phyloP scores from a whole-genome alignment of 2,329 filamentous ascomycete species.

The Ophiostoma novo-ulmi region DNA sequence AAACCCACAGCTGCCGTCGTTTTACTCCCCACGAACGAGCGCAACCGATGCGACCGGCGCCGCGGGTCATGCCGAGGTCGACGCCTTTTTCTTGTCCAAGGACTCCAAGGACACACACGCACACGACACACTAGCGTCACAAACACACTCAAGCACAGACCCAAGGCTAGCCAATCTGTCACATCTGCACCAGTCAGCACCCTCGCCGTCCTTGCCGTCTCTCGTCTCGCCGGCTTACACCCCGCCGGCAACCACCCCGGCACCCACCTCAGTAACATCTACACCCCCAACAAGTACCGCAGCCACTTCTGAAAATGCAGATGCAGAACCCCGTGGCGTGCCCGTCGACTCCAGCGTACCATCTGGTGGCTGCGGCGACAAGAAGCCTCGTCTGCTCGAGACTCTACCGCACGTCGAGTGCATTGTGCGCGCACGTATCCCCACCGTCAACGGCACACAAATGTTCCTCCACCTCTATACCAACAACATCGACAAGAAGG shows the following conservation, averaged over 20 bases:
- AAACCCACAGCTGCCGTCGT: constrained; percentile 23
- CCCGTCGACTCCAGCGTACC: constrained; percentile 57
- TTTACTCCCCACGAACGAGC: constrained; percentile 26
- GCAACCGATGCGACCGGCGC: constrained; percentile 24
- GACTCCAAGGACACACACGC: not conserved
- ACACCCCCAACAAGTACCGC: not conserved
- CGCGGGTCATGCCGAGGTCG: constrained; percentile 24
- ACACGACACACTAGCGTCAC: not conserved
- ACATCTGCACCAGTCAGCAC: not conserved
- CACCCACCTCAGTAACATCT: not conserved
- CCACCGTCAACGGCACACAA: constrained; percentile 83
- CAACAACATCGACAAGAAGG: constrained; percentile 89
- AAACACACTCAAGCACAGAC: not conserved
- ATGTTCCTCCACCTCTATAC: constrained; percentile 96
- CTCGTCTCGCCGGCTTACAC: constrained; percentile 20
- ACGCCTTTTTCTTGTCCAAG: constrained; percentile 16
- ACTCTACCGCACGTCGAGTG: constrained; percentile 82
- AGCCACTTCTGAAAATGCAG: not conserved
- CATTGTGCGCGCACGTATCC: constrained; percentile 89
- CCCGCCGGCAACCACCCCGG: constrained; percentile 16
- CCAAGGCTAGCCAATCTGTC: not conserved
- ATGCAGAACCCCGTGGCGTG: constrained; percentile 44
- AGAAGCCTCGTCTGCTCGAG: constrained; percentile 66
- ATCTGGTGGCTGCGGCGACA: constrained; percentile 55
- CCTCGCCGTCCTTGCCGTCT: constrained; percentile 9